Evolutionary conservation across 208 protist species (phyloP).

Genomic region (Crithidia mellificae): DNA sequence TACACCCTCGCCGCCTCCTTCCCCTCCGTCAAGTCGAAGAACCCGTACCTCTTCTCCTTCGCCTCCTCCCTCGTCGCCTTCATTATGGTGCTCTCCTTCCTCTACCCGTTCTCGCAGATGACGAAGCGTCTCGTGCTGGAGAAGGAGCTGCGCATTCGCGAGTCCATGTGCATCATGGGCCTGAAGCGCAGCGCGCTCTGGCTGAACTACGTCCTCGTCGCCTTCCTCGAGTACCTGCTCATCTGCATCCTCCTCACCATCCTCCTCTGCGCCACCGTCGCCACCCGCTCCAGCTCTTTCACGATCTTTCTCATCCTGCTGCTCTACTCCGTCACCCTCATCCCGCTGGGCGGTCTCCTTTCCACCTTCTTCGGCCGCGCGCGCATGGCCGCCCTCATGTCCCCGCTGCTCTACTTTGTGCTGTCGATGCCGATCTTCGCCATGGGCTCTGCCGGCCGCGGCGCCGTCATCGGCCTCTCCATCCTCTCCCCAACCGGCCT

Average conservation of each 20-base stretch:
- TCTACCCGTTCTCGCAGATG: constrained; percentile 70
- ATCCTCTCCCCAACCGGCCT: constrained; percentile 53
- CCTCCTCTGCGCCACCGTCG: constrained; percentile 49
- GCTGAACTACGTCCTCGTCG: constrained; percentile 54
- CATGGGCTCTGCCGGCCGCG: constrained; percentile 33
- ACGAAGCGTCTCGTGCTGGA: constrained; percentile 76
- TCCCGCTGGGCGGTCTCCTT: constrained; percentile 50
- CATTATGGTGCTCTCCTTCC: constrained; percentile 76
- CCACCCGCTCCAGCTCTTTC: constrained; percentile 36
- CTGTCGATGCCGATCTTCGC: constrained; percentile 44
- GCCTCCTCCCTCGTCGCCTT: constrained; percentile 42
- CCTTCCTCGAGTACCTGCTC: constrained; percentile 58
- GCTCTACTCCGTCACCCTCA: constrained; percentile 46
- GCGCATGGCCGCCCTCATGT: constrained; percentile 56
- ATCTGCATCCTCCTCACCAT: constrained; percentile 55
- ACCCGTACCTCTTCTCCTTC: constrained; percentile 38
- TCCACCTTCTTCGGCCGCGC: constrained; percentile 73
- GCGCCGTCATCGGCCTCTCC: constrained; percentile 21
- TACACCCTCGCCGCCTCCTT: constrained; percentile 38
- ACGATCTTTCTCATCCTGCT: constrained; percentile 38
- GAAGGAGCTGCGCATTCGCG: constrained; percentile 77
- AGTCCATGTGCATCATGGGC: constrained; percentile 86
- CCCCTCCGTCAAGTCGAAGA: constrained; percentile 14
- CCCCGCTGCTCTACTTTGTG: constrained; percentile 76
- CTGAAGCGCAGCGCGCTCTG: constrained; percentile 57